Evolutionary conservation across 768 basidiomycete genomes (phyloP), one percentile per base, ranked within the genome.

Genomic region (Agaricus sinodeliciosus): DNA sequence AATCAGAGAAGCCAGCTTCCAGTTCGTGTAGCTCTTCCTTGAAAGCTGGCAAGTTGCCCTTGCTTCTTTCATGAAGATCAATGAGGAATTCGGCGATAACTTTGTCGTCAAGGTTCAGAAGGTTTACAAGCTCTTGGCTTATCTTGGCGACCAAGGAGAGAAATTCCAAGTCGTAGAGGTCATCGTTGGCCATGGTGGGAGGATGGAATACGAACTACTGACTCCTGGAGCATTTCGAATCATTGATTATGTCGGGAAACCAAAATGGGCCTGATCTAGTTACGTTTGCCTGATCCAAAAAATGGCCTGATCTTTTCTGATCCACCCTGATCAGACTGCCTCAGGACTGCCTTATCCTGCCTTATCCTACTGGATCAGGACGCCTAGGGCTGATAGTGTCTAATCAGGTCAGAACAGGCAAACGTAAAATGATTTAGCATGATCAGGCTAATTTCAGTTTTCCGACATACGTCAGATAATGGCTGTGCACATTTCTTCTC

Each of bases 1-100:
- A 90, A 57, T 90, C 90, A 3, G 93, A 86, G 62, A 97, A 94
- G 58, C 82, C 83, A 16, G 90, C 89, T 18, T 84, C 92, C 55
- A 80, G 74, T 55, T 86, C 84, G 50, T 77, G 75, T 41, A 98
- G 79, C 65, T 89, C 86, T 44, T 68, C 64, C 71, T 92, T 90
- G 80, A 98, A 99, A 43, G 82, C 81, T 6, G 75, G 72, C 47
- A 93, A 75, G 57, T 81, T 84, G 59, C 69, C 71, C 63, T 85
- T 87, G 64, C 87, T 86, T 60, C 88, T 69, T 58, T 88, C 87
- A 69, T 98, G 95, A 53, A 97, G 80, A 58, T 80, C 72, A 58
- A 99, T 93, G 57, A 98, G 82, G 67, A 94, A 99, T 72, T 98
- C 95, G 12, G 96, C 94, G 44, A 95, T 77, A 2, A 88, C 87